Conservation (phyloP, 768 basidiomycete species). For the Termitomyces heimii region DNA sequence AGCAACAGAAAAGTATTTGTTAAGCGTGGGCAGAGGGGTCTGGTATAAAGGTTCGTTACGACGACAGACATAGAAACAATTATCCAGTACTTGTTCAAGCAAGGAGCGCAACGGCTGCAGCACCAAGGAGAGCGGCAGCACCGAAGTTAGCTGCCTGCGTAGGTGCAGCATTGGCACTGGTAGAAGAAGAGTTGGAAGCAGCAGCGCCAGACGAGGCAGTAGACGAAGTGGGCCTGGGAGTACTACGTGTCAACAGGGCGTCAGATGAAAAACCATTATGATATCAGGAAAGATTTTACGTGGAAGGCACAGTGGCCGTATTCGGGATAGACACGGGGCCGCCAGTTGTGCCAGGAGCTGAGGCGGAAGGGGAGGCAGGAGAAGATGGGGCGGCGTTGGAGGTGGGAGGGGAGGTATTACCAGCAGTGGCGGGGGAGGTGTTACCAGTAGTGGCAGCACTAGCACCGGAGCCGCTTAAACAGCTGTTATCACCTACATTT, state of each 20-base stretch:
- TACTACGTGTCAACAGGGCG: neutral
- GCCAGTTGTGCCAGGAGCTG: constrained; percentile 8
- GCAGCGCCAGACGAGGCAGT: neutral
- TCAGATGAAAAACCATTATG: neutral
- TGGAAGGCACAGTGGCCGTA: constrained; percentile 6
- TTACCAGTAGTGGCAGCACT: constrained; percentile 4
- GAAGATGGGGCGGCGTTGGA: constrained; percentile 10
- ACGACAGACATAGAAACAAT: neutral
- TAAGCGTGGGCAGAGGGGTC: neutral
- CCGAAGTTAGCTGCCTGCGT: constrained; percentile 29
- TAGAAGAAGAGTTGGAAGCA: constrained; percentile 9
- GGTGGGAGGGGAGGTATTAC: constrained; percentile 2
- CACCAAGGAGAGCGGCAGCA: constrained; percentile 29
- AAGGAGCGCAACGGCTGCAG: constrained; percentile 37
- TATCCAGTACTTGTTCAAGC: constrained; percentile 22
- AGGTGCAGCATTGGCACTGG: constrained; percentile 23
- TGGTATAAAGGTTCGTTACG: constrained; percentile 11
- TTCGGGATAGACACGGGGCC: constrained; percentile 1
- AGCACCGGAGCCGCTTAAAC: constrained; percentile 22
- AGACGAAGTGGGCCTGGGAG: neutral
- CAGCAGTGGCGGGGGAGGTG: constrained; percentile 13
- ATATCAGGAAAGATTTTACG: neutral
- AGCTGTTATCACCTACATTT: constrained; percentile 27
- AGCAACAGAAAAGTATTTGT: constrained; percentile 1
- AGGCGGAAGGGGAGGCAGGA: constrained; percentile 7